Base-by-base conservation (phyloP, 192 early-diverging fungal genomes). In the Backusella tarrabulga region DNA sequence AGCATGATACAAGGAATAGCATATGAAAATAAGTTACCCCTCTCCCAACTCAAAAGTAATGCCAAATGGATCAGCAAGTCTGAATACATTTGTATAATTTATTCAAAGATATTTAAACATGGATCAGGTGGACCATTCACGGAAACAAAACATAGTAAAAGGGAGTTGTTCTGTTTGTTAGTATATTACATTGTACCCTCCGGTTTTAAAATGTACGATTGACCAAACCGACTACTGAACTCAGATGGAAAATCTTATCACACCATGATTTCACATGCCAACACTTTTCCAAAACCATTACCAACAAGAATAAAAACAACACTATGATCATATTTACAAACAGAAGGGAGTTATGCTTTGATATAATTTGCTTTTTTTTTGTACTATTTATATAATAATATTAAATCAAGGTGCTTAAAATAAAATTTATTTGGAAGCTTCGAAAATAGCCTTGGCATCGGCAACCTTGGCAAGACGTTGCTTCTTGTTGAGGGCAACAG, bases 401-500 rank as follows among this genome's bases (percentile, higher is more conserved):
- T n/a, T 50, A 50, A 19, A 60, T 23, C n/a, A 60, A 60, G 26
- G 26, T 60, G 54, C 54, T 26, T 26, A 23, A 60, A 60, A 60
- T 23, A 60, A 19, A 68, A 42, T 42, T 71, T 71, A 71, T 0
- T 41, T 44, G 69, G 23, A 29, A 29, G 69, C 69, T 71, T 83
- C 75, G 77, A 78, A 83, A 26, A 17, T 41, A 77, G 71, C 71
- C 72, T 77, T 93, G 92, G 97, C 97, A 89, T 97, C 93, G 88
- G 90, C 88, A 84, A 98, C 85, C 77, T 92, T 90, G 90, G 95
- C 93, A 80, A 91, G 85, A 80, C 92, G 91, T 90, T 98, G 93
- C 92, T 97, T 96, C 86, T 92, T 88, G 91, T 92, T 98, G 86
- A 93, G 89, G 50, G 88, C 84, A 56, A 79, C 77, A 15, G 12